Conservation (phyloP, 331 rosid genomes). For the Stylosanthes scabra region DNA sequence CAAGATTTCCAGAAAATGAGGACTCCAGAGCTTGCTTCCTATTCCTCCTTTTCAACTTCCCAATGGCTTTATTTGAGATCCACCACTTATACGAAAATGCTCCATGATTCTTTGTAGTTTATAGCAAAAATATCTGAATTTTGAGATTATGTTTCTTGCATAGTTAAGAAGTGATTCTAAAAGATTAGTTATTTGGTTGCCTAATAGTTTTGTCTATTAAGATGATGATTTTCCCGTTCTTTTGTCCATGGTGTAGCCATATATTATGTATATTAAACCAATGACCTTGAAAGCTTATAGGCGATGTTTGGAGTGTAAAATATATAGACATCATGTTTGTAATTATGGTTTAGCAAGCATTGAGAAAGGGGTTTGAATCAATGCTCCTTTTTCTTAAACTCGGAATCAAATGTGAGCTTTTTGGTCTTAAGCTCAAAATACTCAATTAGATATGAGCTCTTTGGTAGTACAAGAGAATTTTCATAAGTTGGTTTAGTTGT, state of each 20-base stretch:
- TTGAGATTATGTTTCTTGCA: constrained; percentile 12
- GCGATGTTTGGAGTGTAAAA: too few species aligned
- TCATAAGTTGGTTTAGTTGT: too few species aligned
- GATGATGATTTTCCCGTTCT: neutral
- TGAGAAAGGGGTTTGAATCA: too few species aligned
- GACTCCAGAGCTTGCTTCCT: neutral
- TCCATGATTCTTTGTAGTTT: constrained; percentile 22
- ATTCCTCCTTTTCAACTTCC: constrained; percentile 4
- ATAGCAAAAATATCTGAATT: constrained; percentile 15
- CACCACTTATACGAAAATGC: constrained; percentile 10
- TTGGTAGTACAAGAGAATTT: too few species aligned
- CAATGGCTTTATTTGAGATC: constrained; percentile 14
- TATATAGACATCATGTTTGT: too few species aligned
- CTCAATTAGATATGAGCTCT: too few species aligned
- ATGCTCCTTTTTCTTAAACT: too few species aligned
- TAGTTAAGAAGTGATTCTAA: constrained; percentile 24
- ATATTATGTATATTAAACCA: too few species aligned
- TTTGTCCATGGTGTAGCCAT: neutral
- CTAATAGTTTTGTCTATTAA: neutral
- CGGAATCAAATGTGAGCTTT: too few species aligned
- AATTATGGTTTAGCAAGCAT: too few species aligned
- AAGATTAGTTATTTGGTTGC: constrained; percentile 2
- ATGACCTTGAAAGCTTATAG: neutral
- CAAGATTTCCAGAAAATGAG: constrained; percentile 72
- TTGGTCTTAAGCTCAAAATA: too few species aligned